Base-by-base conservation (phyloP, 1,284 basidiomycete species). In the Pterulicium gracile region DNA sequence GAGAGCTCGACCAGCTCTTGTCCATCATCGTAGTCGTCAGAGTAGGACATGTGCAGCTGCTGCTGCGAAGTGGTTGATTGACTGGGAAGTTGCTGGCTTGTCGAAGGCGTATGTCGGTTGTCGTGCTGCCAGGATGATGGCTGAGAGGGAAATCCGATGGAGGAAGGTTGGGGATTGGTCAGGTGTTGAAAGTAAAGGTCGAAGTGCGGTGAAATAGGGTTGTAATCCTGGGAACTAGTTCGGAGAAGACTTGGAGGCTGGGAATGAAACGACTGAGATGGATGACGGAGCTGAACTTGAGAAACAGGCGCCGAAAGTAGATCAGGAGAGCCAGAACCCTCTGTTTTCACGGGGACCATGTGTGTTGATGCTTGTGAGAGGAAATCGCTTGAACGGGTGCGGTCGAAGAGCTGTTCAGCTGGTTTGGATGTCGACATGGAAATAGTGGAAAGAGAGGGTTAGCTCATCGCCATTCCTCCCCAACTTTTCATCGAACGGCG, bases 1-100 rank as follows among this genome's bases (percentile, higher is more conserved):
- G 65, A 58, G 12, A 69, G 52, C 44, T 74, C 69, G 18, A 64
- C 56, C 44, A 75, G 60, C 13, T 75, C 73, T 41, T 69, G 61
- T 3, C 56, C 52, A 46, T 74, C 69, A 32, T 76, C 71, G 51
- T 74, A 75, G 18, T 77, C 75, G 52, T 77, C 74, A 36, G 57
- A 59, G 56, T 70, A 72, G 27, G 70, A 60, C 56, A 70, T 66
- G n/a, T 58, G 46, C 43, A 57, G 54, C 15, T 45, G 58, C 47
- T 51, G 47, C 46, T 48, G 43, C 43, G 50, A n/a, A n/a, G n/a
- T n/a, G n/a, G n/a, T n/a, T n/a, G n/a, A n/a, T n/a, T n/a, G n/a
- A n/a, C n/a, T n/a, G n/a, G n/a, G n/a, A n/a, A n/a, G n/a, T n/a
- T n/a, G n/a, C n/a, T n/a, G n/a, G n/a, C n/a, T n/a, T n/a, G n/a